Base-by-base conservation (phyloP, 345 rosid genomes). In the Bruguiera gymnorhiza region DNA sequence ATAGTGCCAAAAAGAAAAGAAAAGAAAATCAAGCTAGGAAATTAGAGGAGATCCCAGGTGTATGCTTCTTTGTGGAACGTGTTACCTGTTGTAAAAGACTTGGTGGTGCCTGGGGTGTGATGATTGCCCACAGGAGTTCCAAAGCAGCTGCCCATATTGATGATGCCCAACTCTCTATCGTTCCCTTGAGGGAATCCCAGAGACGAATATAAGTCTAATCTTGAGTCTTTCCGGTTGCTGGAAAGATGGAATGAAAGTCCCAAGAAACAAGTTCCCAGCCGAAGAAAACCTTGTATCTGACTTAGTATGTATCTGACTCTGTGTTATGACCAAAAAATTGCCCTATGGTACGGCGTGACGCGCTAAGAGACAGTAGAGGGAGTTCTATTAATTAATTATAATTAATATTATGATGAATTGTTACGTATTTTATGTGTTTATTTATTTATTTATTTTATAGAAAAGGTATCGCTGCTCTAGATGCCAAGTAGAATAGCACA, bases 81-180 rank as follows among this genome's bases (percentile, higher is more conserved):
- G 63, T 31, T 57, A 72, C 70, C 70, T 30, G 75, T 20, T 30
- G 36, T 5, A 27, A 23, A 23, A 15, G 63, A 21, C 8, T 8
- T 16, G 61, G 57, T 58, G 26, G 62, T 26, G 15, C 39, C 0
- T 6, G 70, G 32, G 67, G 50, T 65, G 0, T 46, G 26, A 31
- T 67, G 71, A 29, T 67, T 29, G 0, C 1, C 51, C 18, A 61
- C 56, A 27, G 50, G 54, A 67, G 67, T 67, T 53, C 46, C 71
- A 3, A 39, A 61, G 37, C 76, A 73, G 37, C 29, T 53, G 11
- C 76, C 76, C 76, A 73, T 73, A 5, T n/a, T 20, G 59, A 30
- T 46, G 16, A 30, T 46, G 16, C 6, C 13, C 26, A 48, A 13
- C 9, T 8, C 26, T 26, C 36, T 50, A 2, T n/a, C 34, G 31